Base-by-base conservation (phyloP, 129 eudicot species). In the Flaveria linearis region DNA sequence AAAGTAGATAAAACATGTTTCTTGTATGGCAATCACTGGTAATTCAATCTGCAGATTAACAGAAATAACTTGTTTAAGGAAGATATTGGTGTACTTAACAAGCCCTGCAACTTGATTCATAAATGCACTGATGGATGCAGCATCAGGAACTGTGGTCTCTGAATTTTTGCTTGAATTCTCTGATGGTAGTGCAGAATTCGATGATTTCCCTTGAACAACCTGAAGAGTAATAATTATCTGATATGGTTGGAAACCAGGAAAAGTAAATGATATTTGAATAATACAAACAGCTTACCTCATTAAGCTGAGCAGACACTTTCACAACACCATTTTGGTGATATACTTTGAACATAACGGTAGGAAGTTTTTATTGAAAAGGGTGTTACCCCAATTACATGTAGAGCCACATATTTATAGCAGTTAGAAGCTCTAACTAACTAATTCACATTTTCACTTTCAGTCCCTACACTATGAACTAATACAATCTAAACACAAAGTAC, bases 41-140 rank as follows among this genome's bases (percentile, higher is more conserved):
- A 36, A 36, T 5, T 36, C 7, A 36, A 36, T 36, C 41, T 36
- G 41, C 41, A 36, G 41, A 36, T 11, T 45, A 45, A 51, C 7
- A 51, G 20, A 51, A 14, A 14, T 16, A 51, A 51, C 18, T 51
- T 62, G 64, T 13, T 30, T 7, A 79, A 63, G 28, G 65, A 41
- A 15, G 52, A 49, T 22, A 39, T 61, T 52, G 57, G 75, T 85
- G 55, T 80, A 92, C 97, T 89, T 80, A 74, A 89, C 91, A 80
- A 92, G 96, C 83, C 83, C 91, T 28, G 91, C 83, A 42, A 89
- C 97, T 85, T 92, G 93, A 65, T 73, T 73, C 91, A 92, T 84
- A 72, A 92, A 92, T 61, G 88, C 87, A 9, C 86, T 72, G 26
- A 89, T 47, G 55, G 93, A 84, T 43, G 87, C 76, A 18, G 70